These are phyloP conservation scores for Dillenia turbinata DNA, from an alignment of 164 flowering plant genomes.

Conservation along the genomic window DNA sequence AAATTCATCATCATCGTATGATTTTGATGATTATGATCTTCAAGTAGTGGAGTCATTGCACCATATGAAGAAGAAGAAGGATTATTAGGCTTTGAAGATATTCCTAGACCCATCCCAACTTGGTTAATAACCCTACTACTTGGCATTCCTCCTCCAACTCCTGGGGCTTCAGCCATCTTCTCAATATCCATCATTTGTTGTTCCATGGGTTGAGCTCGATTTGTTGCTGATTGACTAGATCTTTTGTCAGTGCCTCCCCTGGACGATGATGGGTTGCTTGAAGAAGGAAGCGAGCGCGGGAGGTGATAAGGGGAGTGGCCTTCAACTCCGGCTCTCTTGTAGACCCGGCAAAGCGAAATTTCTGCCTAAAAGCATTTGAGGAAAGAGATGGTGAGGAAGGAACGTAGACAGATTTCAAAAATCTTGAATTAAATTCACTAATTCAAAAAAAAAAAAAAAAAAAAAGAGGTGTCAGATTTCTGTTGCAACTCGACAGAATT, in stretches of 20 bases:
- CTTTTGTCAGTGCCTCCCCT: conserved; percentile 2
- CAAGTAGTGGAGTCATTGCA: no score
- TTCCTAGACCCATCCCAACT: conserved; percentile 36
- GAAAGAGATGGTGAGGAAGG: background rate
- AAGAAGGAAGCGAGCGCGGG: conserved; percentile 47
- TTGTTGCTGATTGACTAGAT: conserved; percentile 6
- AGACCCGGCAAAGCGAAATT: conserved; percentile 89
- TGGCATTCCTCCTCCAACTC: background rate
- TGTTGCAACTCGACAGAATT: no score
- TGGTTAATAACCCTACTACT: conserved; percentile 39
- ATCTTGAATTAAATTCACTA: no score
- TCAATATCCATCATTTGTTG: conserved; percentile 11
- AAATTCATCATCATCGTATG: conserved; percentile 15
- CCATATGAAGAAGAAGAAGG: no score
- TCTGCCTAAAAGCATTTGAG: conserved; percentile 64
- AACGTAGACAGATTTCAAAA: no score
- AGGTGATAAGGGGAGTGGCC: conserved; percentile 52
- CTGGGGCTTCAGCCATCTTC: conserved; percentile 15
- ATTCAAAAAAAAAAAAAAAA: no score
- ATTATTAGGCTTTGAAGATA: conserved; percentile 22
- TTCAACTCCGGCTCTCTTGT: conserved; percentile 88
- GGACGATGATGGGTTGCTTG: conserved; percentile 33
- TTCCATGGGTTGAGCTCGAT: conserved; percentile 6
- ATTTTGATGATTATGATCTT: conserved; percentile 5
- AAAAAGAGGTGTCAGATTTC: no score